Evolutionary conservation across 1,284 basidiomycete genomes (phyloP).

Genomic region (Ganoderma sp.): DNA sequence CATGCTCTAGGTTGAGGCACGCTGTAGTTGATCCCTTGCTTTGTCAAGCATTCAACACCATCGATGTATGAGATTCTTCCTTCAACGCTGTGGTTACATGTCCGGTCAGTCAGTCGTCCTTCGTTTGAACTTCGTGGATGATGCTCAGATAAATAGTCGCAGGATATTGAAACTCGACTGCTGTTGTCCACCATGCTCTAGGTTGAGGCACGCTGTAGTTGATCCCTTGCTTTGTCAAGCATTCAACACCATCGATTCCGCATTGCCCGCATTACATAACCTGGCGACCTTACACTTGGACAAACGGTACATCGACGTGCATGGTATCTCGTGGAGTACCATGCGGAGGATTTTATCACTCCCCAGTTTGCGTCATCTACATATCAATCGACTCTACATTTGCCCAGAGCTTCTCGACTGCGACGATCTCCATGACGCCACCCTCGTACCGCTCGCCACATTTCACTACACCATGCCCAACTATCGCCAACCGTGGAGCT

Average conservation of each 20-base stretch:
- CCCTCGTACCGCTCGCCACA: too few species aligned
- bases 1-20: too few species aligned
- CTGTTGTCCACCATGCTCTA: too few species aligned
- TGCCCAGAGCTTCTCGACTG: too few species aligned
- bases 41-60: too few species aligned
- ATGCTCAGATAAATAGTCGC: neutral
- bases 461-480: too few species aligned
- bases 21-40: too few species aligned
- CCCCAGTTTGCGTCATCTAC: neutral
- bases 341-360: neutral
- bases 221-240: neutral
- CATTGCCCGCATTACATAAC: neutral
- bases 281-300: neutral
- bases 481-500: too few species aligned
- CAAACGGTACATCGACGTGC: neutral
- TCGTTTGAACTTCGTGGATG: neutral
- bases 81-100: neutral
- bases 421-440: too few species aligned
- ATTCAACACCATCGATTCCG: neutral
- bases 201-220: too few species aligned
- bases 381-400: neutral
- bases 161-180: neutral
- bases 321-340: slow-evolving; percentile 2
- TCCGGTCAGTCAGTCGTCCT: neutral
- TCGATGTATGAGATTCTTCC: neutral